Evolutionary conservation across 2,329 filamentous ascomycete genomes (phyloP).

Genomic region (Sarocladiaceae sp.): DNA sequence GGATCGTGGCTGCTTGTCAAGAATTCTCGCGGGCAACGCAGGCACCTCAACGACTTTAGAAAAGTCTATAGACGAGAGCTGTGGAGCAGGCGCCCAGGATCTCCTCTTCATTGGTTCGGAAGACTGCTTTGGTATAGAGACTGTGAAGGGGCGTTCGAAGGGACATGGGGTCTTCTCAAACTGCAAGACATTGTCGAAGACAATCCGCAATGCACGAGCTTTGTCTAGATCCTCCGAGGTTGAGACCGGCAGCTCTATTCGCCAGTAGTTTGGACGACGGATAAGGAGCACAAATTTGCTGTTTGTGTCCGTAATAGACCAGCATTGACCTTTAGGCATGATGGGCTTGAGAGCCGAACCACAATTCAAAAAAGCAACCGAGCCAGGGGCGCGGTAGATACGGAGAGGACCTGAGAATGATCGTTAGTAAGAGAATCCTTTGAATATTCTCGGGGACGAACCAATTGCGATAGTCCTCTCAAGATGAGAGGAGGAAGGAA

Average conservation of each 20-base stretch:
- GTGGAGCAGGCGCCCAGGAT: conserved; percentile 45
- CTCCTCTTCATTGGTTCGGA: conserved; percentile 61
- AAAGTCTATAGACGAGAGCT: conserved; percentile 27
- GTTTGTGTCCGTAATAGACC: conserved; percentile 82
- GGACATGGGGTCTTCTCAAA: conserved; percentile 89
- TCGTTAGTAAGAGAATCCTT: neutral
- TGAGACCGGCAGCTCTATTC: conserved; percentile 75
- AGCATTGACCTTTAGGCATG: conserved; percentile 84
- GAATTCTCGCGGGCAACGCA: neutral
- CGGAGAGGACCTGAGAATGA: conserved; percentile 59
- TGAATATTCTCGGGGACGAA: conserved; percentile 30
- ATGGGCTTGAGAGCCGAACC: conserved; percentile 81
- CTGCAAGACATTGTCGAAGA: conserved; percentile 68
- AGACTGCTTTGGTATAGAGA: conserved; percentile 67
- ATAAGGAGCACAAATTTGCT: conserved; percentile 84
- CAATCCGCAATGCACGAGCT: conserved; percentile 63
- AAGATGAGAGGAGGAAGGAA: conserved; percentile 70
- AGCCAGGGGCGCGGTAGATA: conserved; percentile 82
- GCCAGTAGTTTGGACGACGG: conserved; percentile 78
- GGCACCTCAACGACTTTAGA: conserved; percentile 7
- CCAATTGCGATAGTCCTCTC: conserved; percentile 79
- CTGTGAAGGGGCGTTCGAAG: conserved; percentile 72
- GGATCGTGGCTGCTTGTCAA: neutral
- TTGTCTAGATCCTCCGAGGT: conserved; percentile 43
- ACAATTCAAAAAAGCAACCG: conserved; percentile 84